phyloP scores from a whole-genome alignment of 1,284 basidiomycete genomes.

The Cryptococcus hybrid region DNA sequence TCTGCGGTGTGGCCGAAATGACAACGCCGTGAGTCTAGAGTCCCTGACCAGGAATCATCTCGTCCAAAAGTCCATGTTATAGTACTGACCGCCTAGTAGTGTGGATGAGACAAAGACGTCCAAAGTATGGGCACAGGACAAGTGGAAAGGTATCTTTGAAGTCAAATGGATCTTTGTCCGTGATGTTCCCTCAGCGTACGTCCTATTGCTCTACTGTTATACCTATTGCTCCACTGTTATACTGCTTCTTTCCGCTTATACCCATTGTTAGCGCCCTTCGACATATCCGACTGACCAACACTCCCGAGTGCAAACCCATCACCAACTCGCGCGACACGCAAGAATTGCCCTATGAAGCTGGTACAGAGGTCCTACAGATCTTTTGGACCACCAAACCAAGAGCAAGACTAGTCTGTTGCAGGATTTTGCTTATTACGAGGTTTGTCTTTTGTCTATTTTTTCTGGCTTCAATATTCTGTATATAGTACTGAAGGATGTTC shows the following conservation, averaged over 20 bases:
- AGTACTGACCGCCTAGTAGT: slow-evolving; percentile 19
- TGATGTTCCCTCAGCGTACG: slow-evolving; percentile 87
- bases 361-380: slow-evolving; percentile 90
- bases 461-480: neutral
- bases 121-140: slow-evolving; percentile 95
- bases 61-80: neutral
- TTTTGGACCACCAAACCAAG: slow-evolving; percentile 75
- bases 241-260: neutral
- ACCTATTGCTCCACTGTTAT: slow-evolving; percentile 20
- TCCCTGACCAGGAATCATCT: neutral
- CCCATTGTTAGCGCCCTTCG: slow-evolving; percentile 20
- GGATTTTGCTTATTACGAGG: slow-evolving; percentile 92
- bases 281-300: slow-evolving; percentile 65
- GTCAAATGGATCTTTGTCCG: slow-evolving; percentile 94
- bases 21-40: slow-evolving; percentile 62
- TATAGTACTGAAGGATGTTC: neutral
- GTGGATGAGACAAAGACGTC: slow-evolving; percentile 53
- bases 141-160: slow-evolving; percentile 97
- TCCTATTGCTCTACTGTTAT: slow-evolving; percentile 23
- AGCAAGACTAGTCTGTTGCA: slow-evolving; percentile 87
- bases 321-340: slow-evolving; percentile 74
- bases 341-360: slow-evolving; percentile 88
- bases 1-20: slow-evolving; percentile 98
- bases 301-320: slow-evolving; percentile 92
- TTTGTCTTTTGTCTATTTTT: slow-evolving; percentile 49